Evolutionary conservation across 768 basidiomycete genomes (phyloP), one percentile per base, ranked within the genome.

Genomic region (Fibroporia radiculosa): DNA sequence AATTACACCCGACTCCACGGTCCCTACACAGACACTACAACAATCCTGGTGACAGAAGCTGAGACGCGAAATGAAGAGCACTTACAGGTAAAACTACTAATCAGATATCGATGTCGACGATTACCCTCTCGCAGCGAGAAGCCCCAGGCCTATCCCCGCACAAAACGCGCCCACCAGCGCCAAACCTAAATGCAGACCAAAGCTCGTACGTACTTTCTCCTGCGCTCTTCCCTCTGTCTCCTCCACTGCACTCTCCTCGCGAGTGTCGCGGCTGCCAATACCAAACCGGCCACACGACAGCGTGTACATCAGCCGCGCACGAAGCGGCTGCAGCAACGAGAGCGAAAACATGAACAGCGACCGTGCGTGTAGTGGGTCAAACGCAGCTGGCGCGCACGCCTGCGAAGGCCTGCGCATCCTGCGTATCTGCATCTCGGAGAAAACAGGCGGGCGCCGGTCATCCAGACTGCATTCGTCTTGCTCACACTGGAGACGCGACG

Each of bases 291-390:
- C 23, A 29, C 19, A 16, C 32, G 55, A 18, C 46, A 48, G 6
- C 38, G 36, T 31, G 6, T 35, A 45, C 19, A 42, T 48, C 2
- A 72, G 40, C 13, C 55, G 54, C 16, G 53, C 48, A 40, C 58
- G 63, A 27, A 68, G 50, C 2, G 80, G 80, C 0, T 66, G 69
- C 7, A 84, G 50, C 20, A 84, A 67, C 7, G 82, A 84, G 22
- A 82, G 47, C 1, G 82, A 78, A 53, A 82, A 73, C 37, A 75
- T 55, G 6, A 85, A 12, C 24, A 85, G 61, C 4, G 80, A 82
- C 1, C 82, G 80, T 27, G 84, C 56, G 56, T 84, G 80, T 13
- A 86, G 60, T 1, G 83, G 84, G 50, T 85, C 83, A 47, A 80
- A 72, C 14, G 64, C 45, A 16, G 61, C 58, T n/a, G 56, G 42